Conservation (phyloP, 1,284 basidiomycete species). For the Trametes polyzona region DNA sequence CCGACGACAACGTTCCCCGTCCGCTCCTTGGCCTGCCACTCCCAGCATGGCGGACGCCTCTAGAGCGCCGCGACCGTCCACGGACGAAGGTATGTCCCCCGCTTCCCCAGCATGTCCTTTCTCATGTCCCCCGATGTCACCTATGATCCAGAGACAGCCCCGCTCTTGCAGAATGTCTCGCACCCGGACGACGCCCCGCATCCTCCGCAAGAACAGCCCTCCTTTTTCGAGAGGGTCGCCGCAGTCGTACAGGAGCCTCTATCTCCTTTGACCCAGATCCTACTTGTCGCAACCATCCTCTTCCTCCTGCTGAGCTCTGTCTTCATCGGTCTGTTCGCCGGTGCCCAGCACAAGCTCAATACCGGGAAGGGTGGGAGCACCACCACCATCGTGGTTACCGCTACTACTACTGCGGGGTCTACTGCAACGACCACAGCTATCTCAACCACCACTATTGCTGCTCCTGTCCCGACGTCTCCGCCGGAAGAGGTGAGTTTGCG, state of each 20-base stretch:
- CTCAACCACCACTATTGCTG: slow-evolving; percentile 40
- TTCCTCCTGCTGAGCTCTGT: slow-evolving; percentile 83
- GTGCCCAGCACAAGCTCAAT: slow-evolving; percentile 78
- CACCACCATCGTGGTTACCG: slow-evolving; percentile 37
- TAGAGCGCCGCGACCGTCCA: slow-evolving; percentile 29
- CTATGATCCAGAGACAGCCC: slow-evolving; percentile 35
- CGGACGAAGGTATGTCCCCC: slow-evolving; percentile 30
- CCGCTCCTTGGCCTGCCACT: slow-evolving; percentile 13
- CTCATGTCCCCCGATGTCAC: slow-evolving; percentile 19
- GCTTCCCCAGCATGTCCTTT: slow-evolving; percentile 11
- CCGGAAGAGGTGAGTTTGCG: slow-evolving; percentile 49
- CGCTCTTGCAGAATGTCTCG: slow-evolving; percentile 36
- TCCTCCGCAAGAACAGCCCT: slow-evolving; percentile 9
- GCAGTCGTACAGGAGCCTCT: slow-evolving; percentile 73
- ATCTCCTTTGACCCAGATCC: slow-evolving; percentile 83
- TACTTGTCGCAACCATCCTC: slow-evolving; percentile 75
- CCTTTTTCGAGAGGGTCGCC: slow-evolving; percentile 54
- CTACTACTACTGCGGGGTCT: slow-evolving; percentile 31
- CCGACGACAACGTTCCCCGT: slow-evolving; percentile 11
- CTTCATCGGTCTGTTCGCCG: slow-evolving; percentile 92
- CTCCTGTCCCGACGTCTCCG: slow-evolving; percentile 45
- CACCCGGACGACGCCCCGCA: slow-evolving; percentile 30
- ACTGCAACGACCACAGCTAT: slow-evolving; percentile 34
- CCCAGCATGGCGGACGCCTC: slow-evolving; percentile 29
- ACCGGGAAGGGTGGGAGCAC: slow-evolving; percentile 42